Percentiles rank a stretch among this genome's conserved stretches.
These are phyloP conservation scores for Backusella circina DNA, from an alignment of 192 early-diverging fungal genomes.

Conservation along the genomic window DNA sequence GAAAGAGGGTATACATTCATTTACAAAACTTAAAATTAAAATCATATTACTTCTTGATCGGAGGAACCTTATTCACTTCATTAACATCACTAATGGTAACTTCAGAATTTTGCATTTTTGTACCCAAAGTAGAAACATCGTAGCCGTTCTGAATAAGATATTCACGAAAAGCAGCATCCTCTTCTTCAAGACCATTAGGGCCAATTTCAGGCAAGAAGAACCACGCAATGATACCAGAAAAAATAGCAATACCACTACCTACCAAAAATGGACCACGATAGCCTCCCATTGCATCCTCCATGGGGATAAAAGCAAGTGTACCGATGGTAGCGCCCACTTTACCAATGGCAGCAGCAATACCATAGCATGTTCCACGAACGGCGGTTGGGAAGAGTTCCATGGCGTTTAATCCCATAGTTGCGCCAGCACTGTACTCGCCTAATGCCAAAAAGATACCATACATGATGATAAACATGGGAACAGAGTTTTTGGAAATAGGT, in stretches of 20 bases:
- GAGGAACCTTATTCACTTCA: not conserved
- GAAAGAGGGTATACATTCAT: not conserved
- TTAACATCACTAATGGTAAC: not conserved
- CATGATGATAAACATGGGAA: slow-evolving; percentile 44
- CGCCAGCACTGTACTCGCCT: slow-evolving; percentile 44
- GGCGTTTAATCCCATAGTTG: slow-evolving; percentile 33
- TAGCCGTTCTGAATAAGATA: slow-evolving; percentile 31
- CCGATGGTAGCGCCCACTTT: slow-evolving; percentile 36
- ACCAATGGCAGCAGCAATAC: slow-evolving; percentile 41
- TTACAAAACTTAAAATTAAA: not conserved
- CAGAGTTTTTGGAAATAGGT: slow-evolving; percentile 35
- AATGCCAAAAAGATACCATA: slow-evolving; percentile 43
- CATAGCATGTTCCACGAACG: slow-evolving; percentile 44
- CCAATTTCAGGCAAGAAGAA: slow-evolving; percentile 22
- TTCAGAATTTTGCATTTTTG: not conserved
- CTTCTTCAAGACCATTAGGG: slow-evolving; percentile 15
- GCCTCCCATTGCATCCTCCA: slow-evolving; percentile 24
- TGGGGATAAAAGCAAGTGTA: slow-evolving; percentile 23
- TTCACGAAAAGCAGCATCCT: slow-evolving; percentile 19
- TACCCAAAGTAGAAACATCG: slow-evolving; percentile 21
- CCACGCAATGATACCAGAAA: slow-evolving; percentile 14
- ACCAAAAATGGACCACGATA: slow-evolving; percentile 28
- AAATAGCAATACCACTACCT: slow-evolving; percentile 28
- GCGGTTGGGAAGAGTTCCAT: slow-evolving; percentile 41
- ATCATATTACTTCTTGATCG: not conserved